Evolutionary conservation across 169 alveolate species (phyloP).

Genomic region (Cryptosporidium viatorum): DNA sequence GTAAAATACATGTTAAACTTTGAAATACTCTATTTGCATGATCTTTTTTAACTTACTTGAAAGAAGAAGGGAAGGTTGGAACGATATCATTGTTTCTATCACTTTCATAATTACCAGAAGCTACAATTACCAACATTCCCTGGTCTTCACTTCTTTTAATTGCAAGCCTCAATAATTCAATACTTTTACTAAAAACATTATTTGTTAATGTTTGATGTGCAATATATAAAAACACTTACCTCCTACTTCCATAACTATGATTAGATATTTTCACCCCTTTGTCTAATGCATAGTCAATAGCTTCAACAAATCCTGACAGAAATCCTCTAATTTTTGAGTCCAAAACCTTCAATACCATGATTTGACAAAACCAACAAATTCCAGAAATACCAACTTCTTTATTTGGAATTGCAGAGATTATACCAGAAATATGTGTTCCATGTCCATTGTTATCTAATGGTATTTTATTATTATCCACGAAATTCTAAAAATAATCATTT

Average conservation of each 20-base stretch:
- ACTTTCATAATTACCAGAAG: constrained; percentile 59
- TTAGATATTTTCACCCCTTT: constrained; percentile 81
- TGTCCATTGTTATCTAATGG: constrained; percentile 84
- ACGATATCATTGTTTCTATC: constrained; percentile 49
- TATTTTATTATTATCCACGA: constrained; percentile 79
- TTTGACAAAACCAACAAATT: constrained; percentile 82
- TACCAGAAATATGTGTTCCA: constrained; percentile 84
- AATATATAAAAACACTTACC: constrained; percentile 38
- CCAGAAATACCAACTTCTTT: constrained; percentile 81
- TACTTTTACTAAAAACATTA: constrained; percentile 10
- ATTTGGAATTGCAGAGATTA: constrained; percentile 82
- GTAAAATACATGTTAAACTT: not conserved
- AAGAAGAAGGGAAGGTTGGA: constrained; percentile 69
- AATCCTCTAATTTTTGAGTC: constrained; percentile 81
- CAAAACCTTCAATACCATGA: constrained; percentile 79
- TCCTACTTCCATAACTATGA: constrained; percentile 83
- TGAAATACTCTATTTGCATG: not conserved
- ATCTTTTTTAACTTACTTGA: constrained; percentile 40
- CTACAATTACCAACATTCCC: constrained; percentile 70
- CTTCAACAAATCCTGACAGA: constrained; percentile 79
- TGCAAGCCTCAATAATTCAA: constrained; percentile 62
- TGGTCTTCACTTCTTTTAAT: constrained; percentile 69
- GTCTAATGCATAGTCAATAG: constrained; percentile 82
- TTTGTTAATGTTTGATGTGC: constrained; percentile 14
- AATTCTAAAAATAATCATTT: constrained; percentile 69